Evolutionary conservation across 2,329 filamentous ascomycete genomes (phyloP).

Genomic region (Aspergillus chevalieri): DNA sequence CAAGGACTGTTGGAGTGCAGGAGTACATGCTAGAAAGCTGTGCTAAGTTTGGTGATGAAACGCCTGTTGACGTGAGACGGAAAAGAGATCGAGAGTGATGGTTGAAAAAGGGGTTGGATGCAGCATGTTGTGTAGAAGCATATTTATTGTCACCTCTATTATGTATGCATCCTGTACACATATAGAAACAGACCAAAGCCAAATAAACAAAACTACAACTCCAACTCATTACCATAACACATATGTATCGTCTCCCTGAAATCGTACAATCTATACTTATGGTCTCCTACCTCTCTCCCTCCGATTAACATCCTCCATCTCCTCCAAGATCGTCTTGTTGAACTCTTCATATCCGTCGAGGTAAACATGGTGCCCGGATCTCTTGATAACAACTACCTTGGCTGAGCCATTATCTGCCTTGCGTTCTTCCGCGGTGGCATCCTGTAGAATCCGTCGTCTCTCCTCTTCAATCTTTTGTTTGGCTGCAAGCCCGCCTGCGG

Average conservation of each 20-base stretch:
- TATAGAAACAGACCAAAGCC: neutral
- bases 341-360: slow-evolving; percentile 66
- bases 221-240: neutral
- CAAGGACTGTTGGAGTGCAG: too few relatives aligned
- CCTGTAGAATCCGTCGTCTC: slow-evolving; percentile 53
- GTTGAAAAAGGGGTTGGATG: too few relatives aligned
- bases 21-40: too few relatives aligned
- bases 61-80: too few relatives aligned
- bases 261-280: slow-evolving; percentile 2
- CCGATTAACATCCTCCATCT: slow-evolving; percentile 57
- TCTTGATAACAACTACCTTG: slow-evolving; percentile 71
- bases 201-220: neutral
- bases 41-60: too few relatives aligned
- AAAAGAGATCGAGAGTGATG: too few relatives aligned
- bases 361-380: slow-evolving; percentile 67
- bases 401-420: slow-evolving; percentile 68
- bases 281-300: slow-evolving; percentile 17
- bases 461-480: slow-evolving; percentile 71
- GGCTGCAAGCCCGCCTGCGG: slow-evolving; percentile 73
- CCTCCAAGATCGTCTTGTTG: slow-evolving; percentile 57
- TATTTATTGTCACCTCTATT: too few relatives aligned
- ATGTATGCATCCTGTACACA: too few relatives aligned
- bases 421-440: slow-evolving; percentile 61
- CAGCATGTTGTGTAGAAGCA: too few relatives aligned
- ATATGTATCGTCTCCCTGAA: neutral